These are phyloP conservation scores for Aspergillus hortae DNA, from an alignment of 2,329 filamentous ascomycete species.

Conservation along the genomic window DNA sequence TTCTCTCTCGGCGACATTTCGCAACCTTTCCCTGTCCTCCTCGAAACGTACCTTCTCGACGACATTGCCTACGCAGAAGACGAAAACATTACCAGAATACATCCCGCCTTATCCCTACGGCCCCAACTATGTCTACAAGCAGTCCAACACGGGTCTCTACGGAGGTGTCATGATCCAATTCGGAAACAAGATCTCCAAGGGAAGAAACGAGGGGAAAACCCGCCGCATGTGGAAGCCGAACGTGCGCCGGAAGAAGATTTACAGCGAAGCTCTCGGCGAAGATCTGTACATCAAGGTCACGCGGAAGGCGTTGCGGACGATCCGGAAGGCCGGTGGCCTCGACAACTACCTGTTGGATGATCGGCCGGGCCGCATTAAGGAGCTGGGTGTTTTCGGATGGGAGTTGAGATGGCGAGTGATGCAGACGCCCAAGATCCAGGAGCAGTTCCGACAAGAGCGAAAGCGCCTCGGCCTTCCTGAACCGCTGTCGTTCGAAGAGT, in stretches of 20 bases:
- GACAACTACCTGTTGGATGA: constrained; percentile 86
- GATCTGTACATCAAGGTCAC: constrained; percentile 46
- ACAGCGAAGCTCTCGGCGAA: constrained; percentile 41
- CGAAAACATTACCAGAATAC: constrained; percentile 30
- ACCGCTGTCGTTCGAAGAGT: constrained; percentile 41
- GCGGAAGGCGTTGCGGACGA: constrained; percentile 48
- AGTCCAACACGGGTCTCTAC: constrained; percentile 48
- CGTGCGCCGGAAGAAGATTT: constrained; percentile 45
- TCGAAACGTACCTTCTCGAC: constrained; percentile 39
- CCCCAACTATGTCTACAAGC: constrained; percentile 41
- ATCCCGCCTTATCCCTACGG: constrained; percentile 48
- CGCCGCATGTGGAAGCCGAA: constrained; percentile 49
- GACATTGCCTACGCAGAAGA: constrained; percentile 29
- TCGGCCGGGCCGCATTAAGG: constrained; percentile 73
- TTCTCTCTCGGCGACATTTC: constrained; percentile 37
- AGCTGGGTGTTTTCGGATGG: constrained; percentile 89
- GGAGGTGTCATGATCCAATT: constrained; percentile 45
- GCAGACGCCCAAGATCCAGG: constrained; percentile 67
- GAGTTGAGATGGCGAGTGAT: constrained; percentile 83
- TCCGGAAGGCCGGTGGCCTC: constrained; percentile 82
- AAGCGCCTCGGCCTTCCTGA: constrained; percentile 61
- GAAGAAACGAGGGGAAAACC: constrained; percentile 48
- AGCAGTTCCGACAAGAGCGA: constrained; percentile 64
- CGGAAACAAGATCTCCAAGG: constrained; percentile 50
- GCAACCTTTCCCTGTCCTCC: constrained; percentile 34